Evolutionary conservation across 371 early-diverging fungal species (phyloP).

Genomic region (Conidiobolus incongruus): DNA sequence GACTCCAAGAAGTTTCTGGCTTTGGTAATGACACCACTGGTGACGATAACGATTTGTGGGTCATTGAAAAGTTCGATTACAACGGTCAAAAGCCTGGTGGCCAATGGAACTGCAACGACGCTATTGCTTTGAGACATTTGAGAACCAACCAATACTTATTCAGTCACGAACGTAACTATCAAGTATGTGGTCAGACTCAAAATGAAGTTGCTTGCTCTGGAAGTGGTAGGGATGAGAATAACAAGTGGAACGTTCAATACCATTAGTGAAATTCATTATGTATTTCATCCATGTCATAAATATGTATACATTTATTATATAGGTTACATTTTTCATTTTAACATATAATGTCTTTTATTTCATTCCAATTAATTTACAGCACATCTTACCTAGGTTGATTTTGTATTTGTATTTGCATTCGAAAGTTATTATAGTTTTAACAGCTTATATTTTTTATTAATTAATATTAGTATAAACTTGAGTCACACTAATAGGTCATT

Average conservation of each 20-base stretch:
- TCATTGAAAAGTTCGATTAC: slow-evolving; percentile 17
- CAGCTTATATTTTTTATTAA: no score
- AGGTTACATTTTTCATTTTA: no score
- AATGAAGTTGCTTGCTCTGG: slow-evolving; percentile 26
- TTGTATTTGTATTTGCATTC: no score
- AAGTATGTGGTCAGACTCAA: slow-evolving; percentile 11
- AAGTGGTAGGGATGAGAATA: slow-evolving; percentile 24
- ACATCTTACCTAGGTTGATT: no score
- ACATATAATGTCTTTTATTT: no score
- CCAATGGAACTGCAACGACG: slow-evolving; percentile 21
- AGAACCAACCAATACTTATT: slow-evolving; percentile 21
- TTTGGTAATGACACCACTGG: slow-evolving; percentile 17
- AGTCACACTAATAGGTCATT: no score
- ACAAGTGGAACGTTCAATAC: slow-evolving; percentile 21
- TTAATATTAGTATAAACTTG: no score
- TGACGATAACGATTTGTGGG: slow-evolving; percentile 37
- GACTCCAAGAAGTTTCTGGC: slow-evolving; percentile 33
- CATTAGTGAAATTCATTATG: no score
- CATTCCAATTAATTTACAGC: no score
- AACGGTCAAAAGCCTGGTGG: slow-evolving; percentile 4
- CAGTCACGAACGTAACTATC: slow-evolving; percentile 12
- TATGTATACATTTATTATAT: no score
- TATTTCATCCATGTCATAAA: no score
- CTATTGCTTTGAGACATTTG: slow-evolving; percentile 20
- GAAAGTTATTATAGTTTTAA: no score